Evolutionary conservation across 768 basidiomycete genomes (phyloP), one percentile per base, ranked within the genome.

Genomic region (Suillus occidentalis): DNA sequence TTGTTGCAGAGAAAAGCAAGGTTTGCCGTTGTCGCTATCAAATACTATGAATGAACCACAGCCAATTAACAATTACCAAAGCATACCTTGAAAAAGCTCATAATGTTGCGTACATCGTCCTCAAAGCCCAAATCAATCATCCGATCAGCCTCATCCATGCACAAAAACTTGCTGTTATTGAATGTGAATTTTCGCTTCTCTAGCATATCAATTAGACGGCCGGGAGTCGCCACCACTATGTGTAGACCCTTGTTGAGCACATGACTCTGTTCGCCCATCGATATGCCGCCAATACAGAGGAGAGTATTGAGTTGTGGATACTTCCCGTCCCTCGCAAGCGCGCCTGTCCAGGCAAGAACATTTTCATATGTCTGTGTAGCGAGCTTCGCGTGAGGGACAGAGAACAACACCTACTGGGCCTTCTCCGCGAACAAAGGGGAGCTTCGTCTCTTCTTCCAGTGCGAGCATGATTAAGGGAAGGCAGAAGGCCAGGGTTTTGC

Each of bases 121-220:
- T 99, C 97, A 72, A 99, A 99, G 0, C 97, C 97, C 74, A 98
- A 82, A 73, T 99, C 97, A 66, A 99, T 95, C 97, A 99, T 99
- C 65, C 97, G 83, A 78, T 99, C 97, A 0, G 97, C 97, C 78
- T 99, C 97, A 78, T 99, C 97, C 94, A 99, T 95, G 74, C 96
- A 98, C 13, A 99, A 80, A 74, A 88, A 97, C 81, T 94, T 95
- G 89, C 96, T 98, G 67, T 89, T 90, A 66, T 92, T 91, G 74
- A 99, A 91, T 6, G 90, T 94, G 71, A 99, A 92, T 67, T 89
- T 85, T 76, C 87, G 92, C 83, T 98, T 99, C 77, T 97, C 95
- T 68, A 99, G 78, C 94, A 99, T 97, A 77, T 99, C 97, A 67
- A 99, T 98, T 61, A 99, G 81, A 60, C 97, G 86, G 20, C 97